Base-by-base conservation (phyloP, 179 eudicot genomes). In the Sideroxylon spinosum region DNA sequence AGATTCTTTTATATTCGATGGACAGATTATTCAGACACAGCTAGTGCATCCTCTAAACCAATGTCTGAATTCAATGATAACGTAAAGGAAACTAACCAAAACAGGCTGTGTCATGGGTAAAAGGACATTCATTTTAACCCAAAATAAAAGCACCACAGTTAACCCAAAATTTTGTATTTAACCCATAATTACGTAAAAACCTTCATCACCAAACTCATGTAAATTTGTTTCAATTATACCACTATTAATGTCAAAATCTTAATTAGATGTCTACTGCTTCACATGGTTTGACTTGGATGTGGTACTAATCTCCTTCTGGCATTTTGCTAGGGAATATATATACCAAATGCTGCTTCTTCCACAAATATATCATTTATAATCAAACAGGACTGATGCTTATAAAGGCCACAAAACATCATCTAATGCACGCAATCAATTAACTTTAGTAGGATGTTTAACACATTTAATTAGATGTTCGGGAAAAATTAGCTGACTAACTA, bases 401-500 rank as follows among this genome's bases (percentile, higher is more conserved):
- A 70, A 22, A 70, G 44, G 23, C 53, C 1, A 20, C 28, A 70
- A 70, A 48, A 70, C 9, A 20, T 70, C 71, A 20, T 46, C 55
- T 20, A 48, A 49, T 22, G 57, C 73, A 46, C 0, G 55, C 0
- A 46, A 69, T n/a, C 14, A 28, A 48, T 46, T 37, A 32, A 16
- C 2, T 66, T 66, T 10, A 9, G 56, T 16, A 37, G 73, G 7
- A 46, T 20, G 23, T 13, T 19, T 48, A 69, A 44, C 0, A 46
- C n/a, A 3, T 19, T 4, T 50, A 44, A 22, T 63, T 3, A 32
- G 22, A 49, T 7, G 64, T 22, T 22, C 22, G 46, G 37, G 56
- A 29, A 46, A 23, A 2, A 13, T 48, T 53, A 37, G 57, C 29
- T 17, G 57, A 52, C 26, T n/a, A n/a, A 64, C 75, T 78, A 87